A percentile compares a stretch with the other conserved stretches of the same genome.
Evolutionary conservation across 2,329 filamentous ascomycete species (phyloP).

Genomic region (Dichotomopilus funicola): DNA sequence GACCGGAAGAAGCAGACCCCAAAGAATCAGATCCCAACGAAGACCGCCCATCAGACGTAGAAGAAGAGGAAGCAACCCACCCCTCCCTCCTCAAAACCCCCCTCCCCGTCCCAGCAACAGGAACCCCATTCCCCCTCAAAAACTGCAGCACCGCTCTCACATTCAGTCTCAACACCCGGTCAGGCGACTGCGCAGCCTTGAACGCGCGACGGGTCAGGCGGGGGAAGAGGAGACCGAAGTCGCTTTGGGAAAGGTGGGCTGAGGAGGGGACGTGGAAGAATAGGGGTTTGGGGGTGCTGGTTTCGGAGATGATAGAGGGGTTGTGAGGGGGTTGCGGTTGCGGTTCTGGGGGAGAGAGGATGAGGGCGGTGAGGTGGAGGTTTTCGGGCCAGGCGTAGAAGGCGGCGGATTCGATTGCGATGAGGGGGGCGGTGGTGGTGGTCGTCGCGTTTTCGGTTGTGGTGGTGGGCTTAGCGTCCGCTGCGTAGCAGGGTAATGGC

Average conservation of each 20-base stretch:
- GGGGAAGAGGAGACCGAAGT: slow-evolving; percentile 78
- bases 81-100: slow-evolving; percentile 29
- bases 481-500: slow-evolving; percentile 71
- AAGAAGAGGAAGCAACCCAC: slow-evolving; percentile 28
- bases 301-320: too few relatives aligned
- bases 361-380: slow-evolving; percentile 59
- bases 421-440: slow-evolving; percentile 38
- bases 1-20: too few relatives aligned
- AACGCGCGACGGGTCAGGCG: slow-evolving; percentile 57
- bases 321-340: too few relatives aligned
- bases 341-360: slow-evolving; percentile 45
- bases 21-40: neutral
- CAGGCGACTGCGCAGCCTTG: slow-evolving; percentile 44
- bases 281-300: slow-evolving; percentile 54
- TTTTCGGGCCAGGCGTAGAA: slow-evolving; percentile 76
- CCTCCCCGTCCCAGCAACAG: slow-evolving; percentile 43
- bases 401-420: slow-evolving; percentile 67
- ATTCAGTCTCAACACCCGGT: slow-evolving; percentile 53
- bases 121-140: slow-evolving; percentile 43
- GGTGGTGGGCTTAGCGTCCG: slow-evolving; percentile 40
- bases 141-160: slow-evolving; percentile 52
- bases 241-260: slow-evolving; percentile 77
- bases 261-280: slow-evolving; percentile 68
- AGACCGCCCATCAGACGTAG: slow-evolving; percentile 35
- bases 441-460: neutral